phyloP scores from a whole-genome alignment of 495 filamentous ascomycete species.

The Trichocladium uniseriatum region DNA sequence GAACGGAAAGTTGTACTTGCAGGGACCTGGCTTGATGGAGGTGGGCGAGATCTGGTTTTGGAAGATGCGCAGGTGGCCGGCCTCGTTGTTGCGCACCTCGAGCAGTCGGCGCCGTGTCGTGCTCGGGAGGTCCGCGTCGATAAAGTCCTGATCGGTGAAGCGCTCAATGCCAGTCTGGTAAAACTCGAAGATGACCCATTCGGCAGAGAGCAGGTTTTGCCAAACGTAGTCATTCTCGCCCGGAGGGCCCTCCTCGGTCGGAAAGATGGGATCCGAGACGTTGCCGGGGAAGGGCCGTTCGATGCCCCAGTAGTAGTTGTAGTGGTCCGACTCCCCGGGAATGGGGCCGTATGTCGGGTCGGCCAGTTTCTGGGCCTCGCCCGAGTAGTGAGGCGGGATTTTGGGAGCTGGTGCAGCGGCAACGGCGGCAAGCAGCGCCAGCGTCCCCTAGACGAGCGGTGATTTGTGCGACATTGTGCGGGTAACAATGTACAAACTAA shows the following conservation, averaged over 20 bases:
- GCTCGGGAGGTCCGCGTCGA: constrained; percentile 33
- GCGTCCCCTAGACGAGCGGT: not conserved
- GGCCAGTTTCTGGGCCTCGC: constrained; percentile 28
- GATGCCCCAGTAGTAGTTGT: constrained; percentile 36
- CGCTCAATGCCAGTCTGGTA: constrained; percentile 43
- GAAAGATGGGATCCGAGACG: constrained; percentile 33
- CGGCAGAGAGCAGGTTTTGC: constrained; percentile 46
- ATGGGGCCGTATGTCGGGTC: constrained; percentile 33
- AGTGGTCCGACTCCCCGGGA: constrained; percentile 36
- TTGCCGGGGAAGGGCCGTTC: constrained; percentile 38
- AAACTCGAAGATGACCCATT: constrained; percentile 48
- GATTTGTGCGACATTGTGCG: not conserved
- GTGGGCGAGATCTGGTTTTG: constrained; percentile 42
- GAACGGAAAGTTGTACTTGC: constrained; percentile 40
- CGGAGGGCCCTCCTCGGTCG: constrained; percentile 30
- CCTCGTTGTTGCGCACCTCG: constrained; percentile 50
- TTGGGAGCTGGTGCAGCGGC: not conserved
- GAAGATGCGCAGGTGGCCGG: constrained; percentile 48
- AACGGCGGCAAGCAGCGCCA: not conserved
- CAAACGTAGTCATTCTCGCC: constrained; percentile 40
- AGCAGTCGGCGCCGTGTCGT: constrained; percentile 41
- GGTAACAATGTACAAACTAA: no score
- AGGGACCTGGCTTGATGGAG: constrained; percentile 44
- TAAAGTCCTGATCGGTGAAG: constrained; percentile 36
- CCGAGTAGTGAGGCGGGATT: constrained; percentile 6